Conservation (phyloP, 2,329 filamentous ascomycete species). For the Aspergillus phoenicis region DNA sequence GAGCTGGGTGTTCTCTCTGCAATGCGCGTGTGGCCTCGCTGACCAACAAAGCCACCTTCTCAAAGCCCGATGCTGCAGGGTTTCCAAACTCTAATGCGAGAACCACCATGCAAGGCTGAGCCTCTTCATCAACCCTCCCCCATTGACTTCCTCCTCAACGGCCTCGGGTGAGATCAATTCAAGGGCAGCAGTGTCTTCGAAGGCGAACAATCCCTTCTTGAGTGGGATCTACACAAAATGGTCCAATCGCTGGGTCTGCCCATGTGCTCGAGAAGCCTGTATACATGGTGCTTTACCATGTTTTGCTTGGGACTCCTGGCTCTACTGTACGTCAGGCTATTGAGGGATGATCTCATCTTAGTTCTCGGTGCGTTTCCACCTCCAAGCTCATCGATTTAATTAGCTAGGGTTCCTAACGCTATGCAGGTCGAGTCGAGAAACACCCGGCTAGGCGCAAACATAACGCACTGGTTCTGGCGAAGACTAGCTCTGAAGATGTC, state of each 20-base stretch:
- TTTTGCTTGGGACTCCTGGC: neutral
- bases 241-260: neutral
- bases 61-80: neutral
- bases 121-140: neutral
- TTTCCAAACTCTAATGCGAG: neutral
- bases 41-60: neutral
- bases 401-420: neutral
- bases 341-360: neutral
- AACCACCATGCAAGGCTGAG: neutral
- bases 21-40: neutral
- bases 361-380: neutral
- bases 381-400: neutral
- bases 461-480: constrained; percentile 12
- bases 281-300: neutral
- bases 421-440: neutral
- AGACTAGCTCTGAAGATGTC: constrained; percentile 9
- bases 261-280: neutral
- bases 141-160: neutral
- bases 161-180: neutral
- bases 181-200: neutral
- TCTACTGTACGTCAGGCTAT: neutral
- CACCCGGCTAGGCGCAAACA: neutral
- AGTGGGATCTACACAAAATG: neutral
- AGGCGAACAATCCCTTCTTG: neutral
- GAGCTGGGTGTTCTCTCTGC: neutral